Percentiles rank a stretch among this genome's conserved stretches.
These are phyloP conservation scores for Desmodesmus armatus DNA, from an alignment of 139 green algal species.

Conservation along the genomic window DNA sequence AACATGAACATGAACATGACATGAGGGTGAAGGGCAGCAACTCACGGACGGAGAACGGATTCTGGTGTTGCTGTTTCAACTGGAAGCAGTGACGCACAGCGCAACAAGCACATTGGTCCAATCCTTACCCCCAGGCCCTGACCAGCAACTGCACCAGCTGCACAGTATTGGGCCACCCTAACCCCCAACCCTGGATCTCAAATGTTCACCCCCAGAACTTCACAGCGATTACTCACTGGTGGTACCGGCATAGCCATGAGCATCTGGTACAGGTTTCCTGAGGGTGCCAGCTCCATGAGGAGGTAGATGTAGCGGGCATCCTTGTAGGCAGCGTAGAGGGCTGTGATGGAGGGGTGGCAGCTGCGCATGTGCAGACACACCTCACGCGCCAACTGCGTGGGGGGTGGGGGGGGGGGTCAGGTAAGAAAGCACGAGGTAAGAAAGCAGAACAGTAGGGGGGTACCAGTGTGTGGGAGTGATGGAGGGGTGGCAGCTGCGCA, in stretches of 20 bases:
- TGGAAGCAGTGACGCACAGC: too few relatives aligned
- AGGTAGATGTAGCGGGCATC: slow-evolving; percentile 65
- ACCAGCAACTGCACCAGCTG: too few relatives aligned
- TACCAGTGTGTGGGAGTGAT: slow-evolving; percentile 50
- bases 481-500: slow-evolving; percentile 55
- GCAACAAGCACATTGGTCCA: too few relatives aligned
- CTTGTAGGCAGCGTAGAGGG: slow-evolving; percentile 64
- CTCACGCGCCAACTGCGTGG: slow-evolving; percentile 61
- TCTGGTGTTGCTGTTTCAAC: too few relatives aligned
- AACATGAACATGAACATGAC: too few relatives aligned
- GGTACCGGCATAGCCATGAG: slow-evolving; percentile 42
- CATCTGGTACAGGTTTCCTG: slow-evolving; percentile 60
- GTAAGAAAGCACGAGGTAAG: too few relatives aligned
- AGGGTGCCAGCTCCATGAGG: slow-evolving; percentile 58
- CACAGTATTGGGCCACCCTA: too few relatives aligned
- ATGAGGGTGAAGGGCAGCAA: too few relatives aligned
- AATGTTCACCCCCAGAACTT: background rate
- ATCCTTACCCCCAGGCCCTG: too few relatives aligned
- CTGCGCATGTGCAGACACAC: slow-evolving; percentile 68
- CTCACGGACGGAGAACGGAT: too few relatives aligned
- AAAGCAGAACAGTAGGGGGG: background rate
- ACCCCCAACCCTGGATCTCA: too few relatives aligned
- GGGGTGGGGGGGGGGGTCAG: too few relatives aligned
- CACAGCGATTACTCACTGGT: slow-evolving; percentile 29
- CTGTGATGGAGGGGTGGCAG: slow-evolving; percentile 58